Conservation (phyloP, 2,329 filamentous ascomycete genomes). For the Cercospora citrullina region DNA sequence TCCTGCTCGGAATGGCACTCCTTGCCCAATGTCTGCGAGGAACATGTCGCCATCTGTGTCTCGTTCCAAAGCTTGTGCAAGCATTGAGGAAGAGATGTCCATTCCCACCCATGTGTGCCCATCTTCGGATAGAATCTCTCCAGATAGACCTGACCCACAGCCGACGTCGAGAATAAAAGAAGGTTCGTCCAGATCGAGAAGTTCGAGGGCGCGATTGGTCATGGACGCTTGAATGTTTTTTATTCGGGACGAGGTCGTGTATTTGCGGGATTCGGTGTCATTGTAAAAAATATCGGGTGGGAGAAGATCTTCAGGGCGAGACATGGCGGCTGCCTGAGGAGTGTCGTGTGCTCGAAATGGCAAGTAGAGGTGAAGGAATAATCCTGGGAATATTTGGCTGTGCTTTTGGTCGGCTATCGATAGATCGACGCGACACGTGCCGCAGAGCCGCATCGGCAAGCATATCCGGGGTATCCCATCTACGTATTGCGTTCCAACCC, state of each 20-base stretch:
- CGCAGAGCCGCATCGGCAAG: constrained; percentile 7
- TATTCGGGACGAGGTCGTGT: constrained; percentile 94
- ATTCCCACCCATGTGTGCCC: constrained; percentile 97
- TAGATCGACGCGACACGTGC: constrained; percentile 6
- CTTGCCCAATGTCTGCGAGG: constrained; percentile 91
- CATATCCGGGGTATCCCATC: background rate
- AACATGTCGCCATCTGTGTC: constrained; percentile 94
- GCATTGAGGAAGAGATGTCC: constrained; percentile 93
- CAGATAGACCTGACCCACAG: constrained; percentile 90
- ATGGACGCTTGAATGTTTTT: constrained; percentile 93
- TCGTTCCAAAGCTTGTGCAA: constrained; percentile 88
- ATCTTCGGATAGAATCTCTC: constrained; percentile 87
- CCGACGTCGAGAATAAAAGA: constrained; percentile 95
- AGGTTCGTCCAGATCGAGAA: constrained; percentile 76
- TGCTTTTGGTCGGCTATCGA: constrained; percentile 6
- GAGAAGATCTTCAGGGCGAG: constrained; percentile 91
- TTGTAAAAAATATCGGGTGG: constrained; percentile 97
- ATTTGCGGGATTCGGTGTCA: constrained; percentile 92
- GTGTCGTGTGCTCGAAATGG: background rate
- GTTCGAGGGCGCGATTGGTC: constrained; percentile 88
- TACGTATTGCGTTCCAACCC: background rate
- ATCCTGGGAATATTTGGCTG: constrained; percentile 1
- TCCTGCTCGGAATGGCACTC: constrained; percentile 87
- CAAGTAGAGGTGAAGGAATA: background rate
- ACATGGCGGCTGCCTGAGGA: constrained; percentile 63